phyloP scores from a whole-genome alignment of 495 filamentous ascomycete genomes.

The Talaromyces borbonicus region DNA sequence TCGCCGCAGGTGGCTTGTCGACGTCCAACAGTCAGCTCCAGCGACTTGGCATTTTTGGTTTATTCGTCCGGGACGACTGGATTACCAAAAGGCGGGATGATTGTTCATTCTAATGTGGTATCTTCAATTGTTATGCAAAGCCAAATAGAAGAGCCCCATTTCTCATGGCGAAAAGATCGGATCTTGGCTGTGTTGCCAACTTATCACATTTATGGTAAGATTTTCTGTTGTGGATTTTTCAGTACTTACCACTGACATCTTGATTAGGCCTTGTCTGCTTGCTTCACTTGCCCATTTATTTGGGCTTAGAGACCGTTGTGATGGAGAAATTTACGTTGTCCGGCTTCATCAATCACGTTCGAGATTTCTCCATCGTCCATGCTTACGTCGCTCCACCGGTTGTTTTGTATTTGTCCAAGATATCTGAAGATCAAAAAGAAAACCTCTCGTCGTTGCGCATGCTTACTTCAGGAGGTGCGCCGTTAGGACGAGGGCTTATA shows the following conservation, averaged over 20 bases:
- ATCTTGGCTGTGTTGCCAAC: constrained; percentile 47
- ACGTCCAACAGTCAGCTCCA: constrained; percentile 6
- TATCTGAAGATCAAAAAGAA: constrained; percentile 54
- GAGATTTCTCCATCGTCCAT: constrained; percentile 57
- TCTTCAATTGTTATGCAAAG: constrained; percentile 32
- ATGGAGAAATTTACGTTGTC: constrained; percentile 67
- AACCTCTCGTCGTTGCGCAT: constrained; percentile 62
- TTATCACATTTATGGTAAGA: too few species aligned
- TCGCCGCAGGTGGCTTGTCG: neutral
- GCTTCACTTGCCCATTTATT: too few species aligned
- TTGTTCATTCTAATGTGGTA: constrained; percentile 60
- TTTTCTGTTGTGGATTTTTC: too few species aligned
- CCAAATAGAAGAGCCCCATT: constrained; percentile 51
- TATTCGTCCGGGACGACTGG: constrained; percentile 92
- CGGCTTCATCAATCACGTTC: constrained; percentile 55
- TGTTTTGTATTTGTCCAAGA: constrained; percentile 61
- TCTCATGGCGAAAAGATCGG: constrained; percentile 44
- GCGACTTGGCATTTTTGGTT: constrained; percentile 55
- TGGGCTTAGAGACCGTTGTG: constrained; percentile 48
- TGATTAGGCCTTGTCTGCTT: too few species aligned
- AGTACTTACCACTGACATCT: too few species aligned
- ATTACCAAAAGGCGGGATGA: constrained; percentile 73
- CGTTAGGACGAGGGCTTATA: constrained; percentile 63
- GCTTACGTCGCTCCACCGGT: constrained; percentile 79
- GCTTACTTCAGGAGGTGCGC: constrained; percentile 73